Percentiles rank a stretch among this genome's conserved stretches.
These are phyloP conservation scores for Backusella mclennaniae DNA, from an alignment of 192 early-diverging fungal species.

Conservation along the genomic window DNA sequence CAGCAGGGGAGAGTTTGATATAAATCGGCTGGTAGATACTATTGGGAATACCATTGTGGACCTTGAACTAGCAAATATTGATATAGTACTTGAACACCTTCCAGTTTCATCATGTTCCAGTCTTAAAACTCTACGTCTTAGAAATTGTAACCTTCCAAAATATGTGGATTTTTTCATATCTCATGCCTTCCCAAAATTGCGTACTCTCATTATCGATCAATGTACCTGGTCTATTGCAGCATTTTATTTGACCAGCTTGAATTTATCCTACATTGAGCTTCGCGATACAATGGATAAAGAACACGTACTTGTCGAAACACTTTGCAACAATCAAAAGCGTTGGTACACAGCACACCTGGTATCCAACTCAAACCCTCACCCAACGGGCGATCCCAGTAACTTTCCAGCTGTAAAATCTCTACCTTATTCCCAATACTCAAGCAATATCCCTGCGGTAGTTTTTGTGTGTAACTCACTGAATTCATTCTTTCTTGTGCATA, in stretches of 20 bases:
- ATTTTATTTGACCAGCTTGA: not conserved
- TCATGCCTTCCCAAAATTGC: not conserved
- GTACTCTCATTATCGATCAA: not conserved
- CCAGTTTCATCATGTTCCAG: not conserved
- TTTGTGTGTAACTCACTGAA: not conserved
- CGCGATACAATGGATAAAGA: not conserved
- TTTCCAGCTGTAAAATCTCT: not conserved
- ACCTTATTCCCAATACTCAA: not conserved
- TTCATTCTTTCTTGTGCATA: not conserved
- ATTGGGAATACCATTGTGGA: not conserved
- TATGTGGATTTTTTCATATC: not conserved
- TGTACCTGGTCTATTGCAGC: not conserved
- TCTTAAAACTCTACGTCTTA: not conserved
- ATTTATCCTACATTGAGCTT: not conserved
- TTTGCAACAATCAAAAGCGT: not conserved
- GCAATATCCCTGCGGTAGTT: not conserved
- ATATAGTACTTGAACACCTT: not conserved
- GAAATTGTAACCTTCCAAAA: not conserved
- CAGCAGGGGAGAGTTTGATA: not conserved
- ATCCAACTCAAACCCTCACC: not conserved
- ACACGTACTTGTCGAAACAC: not conserved
- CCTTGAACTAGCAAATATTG: not conserved
- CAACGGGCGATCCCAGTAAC: not conserved
- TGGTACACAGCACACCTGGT: not conserved
- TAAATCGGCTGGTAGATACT: not conserved